Evolutionary conservation across 805 yeast genomes (phyloP).

Genomic region (Metschnikowia amazonensis): DNA sequence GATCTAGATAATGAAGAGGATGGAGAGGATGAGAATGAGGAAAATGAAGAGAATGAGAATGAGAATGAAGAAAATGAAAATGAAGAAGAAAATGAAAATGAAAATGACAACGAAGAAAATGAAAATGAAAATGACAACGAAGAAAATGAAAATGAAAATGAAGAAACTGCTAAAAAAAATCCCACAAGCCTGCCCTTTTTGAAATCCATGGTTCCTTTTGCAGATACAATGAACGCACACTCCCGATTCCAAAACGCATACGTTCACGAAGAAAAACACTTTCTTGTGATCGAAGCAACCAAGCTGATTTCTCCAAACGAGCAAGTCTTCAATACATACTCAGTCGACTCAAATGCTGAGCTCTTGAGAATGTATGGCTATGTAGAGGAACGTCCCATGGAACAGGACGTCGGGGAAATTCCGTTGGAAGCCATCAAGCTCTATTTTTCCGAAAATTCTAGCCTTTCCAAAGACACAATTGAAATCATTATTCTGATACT

Average conservation of each 20-base stretch:
- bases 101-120: constrained; percentile 11
- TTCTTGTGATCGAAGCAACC: constrained; percentile 68
- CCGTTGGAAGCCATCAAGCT: constrained; percentile 41
- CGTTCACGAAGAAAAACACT: constrained; percentile 46
- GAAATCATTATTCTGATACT: constrained; percentile 32
- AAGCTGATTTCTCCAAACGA: constrained; percentile 57
- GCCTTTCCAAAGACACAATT: constrained; percentile 26
- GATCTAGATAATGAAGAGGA: constrained; percentile 54
- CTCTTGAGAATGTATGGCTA: constrained; percentile 87
- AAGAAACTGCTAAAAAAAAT: no score
- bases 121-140: constrained; percentile 16
- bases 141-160: constrained; percentile 15
- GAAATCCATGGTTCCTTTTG: constrained; percentile 90
- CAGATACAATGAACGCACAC: constrained; percentile 88
- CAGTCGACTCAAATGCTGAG: constrained; percentile 90
- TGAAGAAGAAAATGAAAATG: constrained; percentile 17
- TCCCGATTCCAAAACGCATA: constrained; percentile 74
- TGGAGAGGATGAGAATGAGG: constrained; percentile 18
- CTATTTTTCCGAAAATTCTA: constrained; percentile 26
- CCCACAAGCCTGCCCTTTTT: constrained; percentile 29
- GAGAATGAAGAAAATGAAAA: no score
- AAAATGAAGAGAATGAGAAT: no score
- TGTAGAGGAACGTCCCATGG: constrained; percentile 70
- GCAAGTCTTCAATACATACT: constrained; percentile 85
- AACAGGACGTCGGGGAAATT: constrained; percentile 78